A percentile compares a stretch with the other conserved stretches of the same genome.
Evolutionary conservation across 371 early-diverging fungal species (phyloP).

Genomic region (Choanephora cucurbitarum): DNA sequence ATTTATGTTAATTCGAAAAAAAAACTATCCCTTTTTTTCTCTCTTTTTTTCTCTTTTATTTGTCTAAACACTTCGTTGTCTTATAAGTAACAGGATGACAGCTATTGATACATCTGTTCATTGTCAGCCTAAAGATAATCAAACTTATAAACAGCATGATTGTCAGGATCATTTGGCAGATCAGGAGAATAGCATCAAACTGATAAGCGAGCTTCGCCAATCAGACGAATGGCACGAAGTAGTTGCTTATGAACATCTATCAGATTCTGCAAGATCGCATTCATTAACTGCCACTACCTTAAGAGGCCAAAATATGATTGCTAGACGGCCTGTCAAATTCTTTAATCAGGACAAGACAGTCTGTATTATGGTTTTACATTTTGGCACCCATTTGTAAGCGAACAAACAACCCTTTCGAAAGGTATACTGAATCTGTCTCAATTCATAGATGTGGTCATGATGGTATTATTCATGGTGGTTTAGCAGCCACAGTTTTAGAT

Average conservation of each 20-base stretch:
- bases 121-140: constrained; percentile 6
- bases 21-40: background rate
- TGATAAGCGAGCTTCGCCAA: constrained; percentile 28
- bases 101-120: constrained; percentile 13
- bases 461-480: constrained; percentile 78
- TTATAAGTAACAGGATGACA: no score
- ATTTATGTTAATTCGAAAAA: background rate
- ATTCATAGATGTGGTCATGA: constrained; percentile 66
- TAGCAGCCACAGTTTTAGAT: constrained; percentile 74
- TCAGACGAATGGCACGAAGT: constrained; percentile 44
- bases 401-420: no score
- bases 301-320: constrained; percentile 50
- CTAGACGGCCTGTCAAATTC: constrained; percentile 44
- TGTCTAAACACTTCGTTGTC: no score
- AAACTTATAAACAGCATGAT: background rate
- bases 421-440: no score
- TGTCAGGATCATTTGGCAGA: constrained; percentile 16
- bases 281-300: constrained; percentile 60
- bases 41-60: background rate
- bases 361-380: constrained; percentile 41
- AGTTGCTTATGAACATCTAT: constrained; percentile 41
- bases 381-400: constrained; percentile 45
- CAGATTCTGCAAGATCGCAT: constrained; percentile 37
- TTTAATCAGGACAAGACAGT: constrained; percentile 44
- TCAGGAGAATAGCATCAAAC: constrained; percentile 28